These are phyloP conservation scores for Phalaenopsis equestris DNA, from an alignment of 106 monocot species.

Conservation along the genomic window DNA sequence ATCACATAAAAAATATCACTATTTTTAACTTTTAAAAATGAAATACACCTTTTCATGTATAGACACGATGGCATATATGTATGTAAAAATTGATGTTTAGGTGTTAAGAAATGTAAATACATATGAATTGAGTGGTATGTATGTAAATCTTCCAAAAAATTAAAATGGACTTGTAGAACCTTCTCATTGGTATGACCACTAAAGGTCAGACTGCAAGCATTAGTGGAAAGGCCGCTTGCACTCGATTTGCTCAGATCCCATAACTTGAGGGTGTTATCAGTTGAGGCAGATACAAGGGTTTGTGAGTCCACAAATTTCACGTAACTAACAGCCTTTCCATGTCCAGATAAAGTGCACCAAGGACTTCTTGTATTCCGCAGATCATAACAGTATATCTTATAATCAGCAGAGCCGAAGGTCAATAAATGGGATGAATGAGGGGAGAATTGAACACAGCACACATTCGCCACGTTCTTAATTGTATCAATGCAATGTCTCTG, in stretches of 20 bases:
- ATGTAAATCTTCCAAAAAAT: neutral
- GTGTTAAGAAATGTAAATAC: too few species aligned
- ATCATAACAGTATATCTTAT: constrained; percentile 85
- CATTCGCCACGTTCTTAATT: constrained; percentile 70
- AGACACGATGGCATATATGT: too few species aligned
- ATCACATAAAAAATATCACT: too few species aligned
- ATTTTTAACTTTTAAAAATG: too few species aligned
- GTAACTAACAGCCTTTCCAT: constrained; percentile 88
- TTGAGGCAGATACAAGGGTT: constrained; percentile 83
- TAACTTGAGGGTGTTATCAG: constrained; percentile 85
- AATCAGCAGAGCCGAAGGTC: constrained; percentile 92
- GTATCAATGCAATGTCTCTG: constrained; percentile 69
- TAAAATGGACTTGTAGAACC: constrained; percentile 31
- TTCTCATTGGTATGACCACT: constrained; percentile 86
- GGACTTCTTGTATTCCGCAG: constrained; percentile 72
- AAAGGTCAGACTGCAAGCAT: constrained; percentile 74
- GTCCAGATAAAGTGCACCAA: constrained; percentile 82
- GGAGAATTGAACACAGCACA: constrained; percentile 92
- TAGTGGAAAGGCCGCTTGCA: constrained; percentile 39
- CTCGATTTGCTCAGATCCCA: constrained; percentile 84
- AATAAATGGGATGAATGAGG: constrained; percentile 73
- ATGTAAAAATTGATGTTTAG: too few species aligned
- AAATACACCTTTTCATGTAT: too few species aligned
- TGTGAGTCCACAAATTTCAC: constrained; percentile 81
- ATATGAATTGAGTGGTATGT: too few species aligned